A percentile compares a stretch with the other conserved stretches of the same genome.
phyloP scores from a whole-genome alignment of 108 stramenopile genomes.

The Chaetoceros tenuissimus region DNA sequence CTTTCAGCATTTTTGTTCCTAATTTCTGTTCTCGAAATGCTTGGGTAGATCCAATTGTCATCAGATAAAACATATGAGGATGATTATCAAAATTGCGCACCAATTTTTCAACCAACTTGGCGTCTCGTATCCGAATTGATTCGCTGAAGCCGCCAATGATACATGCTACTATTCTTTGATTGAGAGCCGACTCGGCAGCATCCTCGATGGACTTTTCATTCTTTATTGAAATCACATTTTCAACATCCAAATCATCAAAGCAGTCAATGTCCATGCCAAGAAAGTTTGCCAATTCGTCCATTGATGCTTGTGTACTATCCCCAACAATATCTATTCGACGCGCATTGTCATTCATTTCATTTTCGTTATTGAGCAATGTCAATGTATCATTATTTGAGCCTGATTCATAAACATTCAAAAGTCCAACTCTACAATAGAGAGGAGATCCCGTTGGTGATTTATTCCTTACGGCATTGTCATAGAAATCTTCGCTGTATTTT shows the following conservation, averaged over 20 bases:
- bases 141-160: constrained; percentile 31
- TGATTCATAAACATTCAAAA: neutral
- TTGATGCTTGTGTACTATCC: neutral
- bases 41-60: constrained; percentile 62
- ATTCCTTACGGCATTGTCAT: constrained; percentile 32
- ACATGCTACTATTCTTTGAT: constrained; percentile 35
- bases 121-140: constrained; percentile 5
- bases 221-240: neutral
- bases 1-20: constrained; percentile 50
- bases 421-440: constrained; percentile 22
- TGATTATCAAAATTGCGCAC: constrained; percentile 27
- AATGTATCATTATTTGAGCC: neutral
- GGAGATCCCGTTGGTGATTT: constrained; percentile 10
- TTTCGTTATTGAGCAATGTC: neutral
- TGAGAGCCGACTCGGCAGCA: neutral
- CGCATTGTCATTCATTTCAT: neutral
- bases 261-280: neutral
- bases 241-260: neutral
- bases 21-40: constrained; percentile 57
- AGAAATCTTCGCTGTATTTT: constrained; percentile 57
- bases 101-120: constrained; percentile 30
- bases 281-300: neutral
- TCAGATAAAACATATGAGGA: constrained; percentile 67
- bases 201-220: neutral
- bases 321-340: neutral